Conservation (phyloP, 1,139 yeast genomes). For the Yamadazyma dushanensis region DNA sequence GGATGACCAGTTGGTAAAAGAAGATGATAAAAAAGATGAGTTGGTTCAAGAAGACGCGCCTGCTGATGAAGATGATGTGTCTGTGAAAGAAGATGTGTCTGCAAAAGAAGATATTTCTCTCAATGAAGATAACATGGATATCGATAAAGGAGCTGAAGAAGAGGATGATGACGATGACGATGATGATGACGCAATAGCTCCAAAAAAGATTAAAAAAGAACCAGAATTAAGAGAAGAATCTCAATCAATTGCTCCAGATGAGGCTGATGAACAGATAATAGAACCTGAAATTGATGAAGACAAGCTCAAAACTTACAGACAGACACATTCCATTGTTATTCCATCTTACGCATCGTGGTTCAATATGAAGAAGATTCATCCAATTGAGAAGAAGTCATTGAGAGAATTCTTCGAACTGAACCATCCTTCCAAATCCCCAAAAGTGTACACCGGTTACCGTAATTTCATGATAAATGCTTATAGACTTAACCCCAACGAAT, state of each 20-base stretch:
- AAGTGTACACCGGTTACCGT: constrained; percentile 82
- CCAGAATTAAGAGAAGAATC: constrained; percentile 2
- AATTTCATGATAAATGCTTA: constrained; percentile 94
- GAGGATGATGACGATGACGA: constrained; percentile 4
- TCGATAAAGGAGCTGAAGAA: background rate
- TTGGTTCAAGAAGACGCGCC: background rate
- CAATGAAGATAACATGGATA: constrained; percentile 1
- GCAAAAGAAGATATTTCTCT: no score
- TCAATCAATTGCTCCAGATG: constrained; percentile 3
- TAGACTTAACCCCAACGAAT: constrained; percentile 89
- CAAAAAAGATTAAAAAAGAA: constrained; percentile 6
- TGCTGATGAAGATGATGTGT: background rate
- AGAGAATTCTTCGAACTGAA: constrained; percentile 86
- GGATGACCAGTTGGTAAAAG: background rate
- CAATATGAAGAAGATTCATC: constrained; percentile 66
- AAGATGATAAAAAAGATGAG: background rate
- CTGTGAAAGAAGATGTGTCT: background rate
- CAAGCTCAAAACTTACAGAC: constrained; percentile 33
- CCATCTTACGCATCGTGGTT: constrained; percentile 97
- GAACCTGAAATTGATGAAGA: constrained; percentile 17
- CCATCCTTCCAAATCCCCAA: constrained; percentile 83
- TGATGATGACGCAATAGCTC: background rate
- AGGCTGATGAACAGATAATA: constrained; percentile 6
- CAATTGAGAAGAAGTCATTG: constrained; percentile 65
- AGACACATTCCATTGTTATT: constrained; percentile 84